A percentile compares a stretch with the other conserved stretches of the same genome.
These are phyloP conservation scores for Globisporangium middletonii DNA, from an alignment of 352 stramenopile species.

Conservation along the genomic window DNA sequence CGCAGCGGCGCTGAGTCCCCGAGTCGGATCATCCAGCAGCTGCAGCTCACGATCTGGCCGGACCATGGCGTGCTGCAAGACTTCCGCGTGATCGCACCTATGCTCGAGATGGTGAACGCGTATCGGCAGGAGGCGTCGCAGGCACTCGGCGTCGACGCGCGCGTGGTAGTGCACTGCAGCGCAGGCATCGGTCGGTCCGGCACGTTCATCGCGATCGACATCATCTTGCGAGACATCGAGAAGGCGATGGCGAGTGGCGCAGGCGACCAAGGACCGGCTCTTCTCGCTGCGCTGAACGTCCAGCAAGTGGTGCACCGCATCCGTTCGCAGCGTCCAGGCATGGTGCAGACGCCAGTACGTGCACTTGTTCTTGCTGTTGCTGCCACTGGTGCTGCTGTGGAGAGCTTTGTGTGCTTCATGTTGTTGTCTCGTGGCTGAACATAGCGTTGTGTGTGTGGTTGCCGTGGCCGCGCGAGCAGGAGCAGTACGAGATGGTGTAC, in stretches of 20 bases:
- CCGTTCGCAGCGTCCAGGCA: slow-evolving; percentile 65
- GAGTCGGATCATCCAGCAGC: slow-evolving; percentile 49
- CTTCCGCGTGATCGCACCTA: slow-evolving; percentile 63
- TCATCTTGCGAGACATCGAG: slow-evolving; percentile 55
- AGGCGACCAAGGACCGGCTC: slow-evolving; percentile 15
- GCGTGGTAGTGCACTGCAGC: slow-evolving; percentile 73
- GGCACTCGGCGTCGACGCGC: slow-evolving; percentile 17
- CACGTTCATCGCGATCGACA: slow-evolving; percentile 83
- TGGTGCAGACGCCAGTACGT: slow-evolving; percentile 68
- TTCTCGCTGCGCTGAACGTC: slow-evolving; percentile 44
- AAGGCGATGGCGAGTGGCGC: slow-evolving; percentile 15
- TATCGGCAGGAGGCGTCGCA: slow-evolving; percentile 26
- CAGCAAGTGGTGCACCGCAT: slow-evolving; percentile 48
- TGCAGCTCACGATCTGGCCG: slow-evolving; percentile 77
- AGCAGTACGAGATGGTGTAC: slow-evolving; percentile 86
- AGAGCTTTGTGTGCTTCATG: neutral
- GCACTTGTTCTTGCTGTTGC: neutral
- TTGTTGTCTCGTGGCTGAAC: neutral
- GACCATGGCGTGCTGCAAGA: slow-evolving; percentile 72
- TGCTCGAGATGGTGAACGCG: slow-evolving; percentile 64
- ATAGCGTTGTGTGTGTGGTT: slow-evolving; percentile 3
- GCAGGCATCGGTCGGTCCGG: slow-evolving; percentile 74
- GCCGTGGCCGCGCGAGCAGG: slow-evolving; percentile 22
- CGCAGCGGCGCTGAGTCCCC: slow-evolving; percentile 13
- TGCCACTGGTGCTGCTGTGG: no score